A percentile compares a stretch with the other conserved stretches of the same genome.
Evolutionary conservation across 2,329 filamentous ascomycete genomes (phyloP).

Genomic region (Onygenales sp.): DNA sequence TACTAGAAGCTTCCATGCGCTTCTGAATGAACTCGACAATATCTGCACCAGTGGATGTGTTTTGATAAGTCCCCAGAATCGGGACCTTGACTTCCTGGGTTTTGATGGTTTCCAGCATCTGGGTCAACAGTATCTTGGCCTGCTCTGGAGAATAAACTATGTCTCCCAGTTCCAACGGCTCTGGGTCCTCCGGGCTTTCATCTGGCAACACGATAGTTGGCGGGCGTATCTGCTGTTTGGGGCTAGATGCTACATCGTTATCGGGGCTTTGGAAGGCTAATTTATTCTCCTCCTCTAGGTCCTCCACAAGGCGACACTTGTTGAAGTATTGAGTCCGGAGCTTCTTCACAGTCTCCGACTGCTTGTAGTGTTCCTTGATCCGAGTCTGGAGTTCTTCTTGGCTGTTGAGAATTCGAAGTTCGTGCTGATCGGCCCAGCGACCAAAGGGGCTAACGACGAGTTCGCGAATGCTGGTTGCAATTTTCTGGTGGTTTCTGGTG

Average conservation of each 20-base stretch:
- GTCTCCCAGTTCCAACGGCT: slow-evolving; percentile 83
- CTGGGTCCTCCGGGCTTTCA: slow-evolving; percentile 61
- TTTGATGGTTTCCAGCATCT: slow-evolving; percentile 80
- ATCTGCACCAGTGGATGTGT: slow-evolving; percentile 82
- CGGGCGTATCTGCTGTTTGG: slow-evolving; percentile 44
- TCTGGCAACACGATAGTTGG: slow-evolving; percentile 77
- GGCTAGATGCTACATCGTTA: slow-evolving; percentile 49
- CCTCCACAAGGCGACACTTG: slow-evolving; percentile 92
- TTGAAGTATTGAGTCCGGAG: slow-evolving; percentile 96
- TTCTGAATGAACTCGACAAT: slow-evolving; percentile 94
- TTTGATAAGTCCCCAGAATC: slow-evolving; percentile 88
- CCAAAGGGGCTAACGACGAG: slow-evolving; percentile 90
- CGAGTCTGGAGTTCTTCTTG: slow-evolving; percentile 87
- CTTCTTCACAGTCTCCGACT: slow-evolving; percentile 84
- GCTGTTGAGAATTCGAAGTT: slow-evolving; percentile 79
- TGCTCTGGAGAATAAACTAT: slow-evolving; percentile 76
- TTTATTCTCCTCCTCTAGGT: slow-evolving; percentile 97
- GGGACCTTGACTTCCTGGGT: slow-evolving; percentile 89
- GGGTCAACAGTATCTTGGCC: slow-evolving; percentile 77
- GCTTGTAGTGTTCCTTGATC: slow-evolving; percentile 87
- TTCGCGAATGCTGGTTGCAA: slow-evolving; percentile 91
- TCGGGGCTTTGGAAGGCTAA: slow-evolving; percentile 85
- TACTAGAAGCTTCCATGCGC: slow-evolving; percentile 70
- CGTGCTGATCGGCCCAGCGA: slow-evolving; percentile 93
- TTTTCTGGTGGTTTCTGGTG: slow-evolving; percentile 82